A percentile compares a stretch with the other conserved stretches of the same genome.
phyloP scores from a whole-genome alignment of 2,329 filamentous ascomycete species.

The Talaromyces sp. region DNA sequence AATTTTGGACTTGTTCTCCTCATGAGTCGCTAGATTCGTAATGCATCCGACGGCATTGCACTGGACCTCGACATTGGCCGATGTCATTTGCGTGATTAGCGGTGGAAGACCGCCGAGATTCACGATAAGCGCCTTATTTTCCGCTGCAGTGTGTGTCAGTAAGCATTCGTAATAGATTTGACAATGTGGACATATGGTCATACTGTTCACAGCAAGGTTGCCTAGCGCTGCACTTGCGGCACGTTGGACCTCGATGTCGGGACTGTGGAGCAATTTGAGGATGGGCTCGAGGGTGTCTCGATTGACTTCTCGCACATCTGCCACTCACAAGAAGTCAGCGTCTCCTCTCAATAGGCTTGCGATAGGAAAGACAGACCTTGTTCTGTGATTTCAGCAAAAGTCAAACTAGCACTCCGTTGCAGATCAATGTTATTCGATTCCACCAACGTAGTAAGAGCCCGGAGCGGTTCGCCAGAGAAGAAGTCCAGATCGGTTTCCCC shows the following conservation, averaged over 20 bases:
- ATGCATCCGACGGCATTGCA: conserved; percentile 99
- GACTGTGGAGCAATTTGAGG: conserved; percentile 87
- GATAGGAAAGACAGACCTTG: conserved; percentile 60
- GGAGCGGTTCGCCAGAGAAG: conserved; percentile 91
- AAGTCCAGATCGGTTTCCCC: conserved; percentile 99
- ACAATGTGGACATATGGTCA: conserved; percentile 30
- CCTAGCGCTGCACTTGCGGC: conserved; percentile 93
- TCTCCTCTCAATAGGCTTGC: background rate
- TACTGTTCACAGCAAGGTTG: conserved; percentile 96
- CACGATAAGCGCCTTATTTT: conserved; percentile 97
- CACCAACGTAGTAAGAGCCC: conserved; percentile 89
- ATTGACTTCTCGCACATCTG: conserved; percentile 95
- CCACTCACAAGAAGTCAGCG: conserved; percentile 5
- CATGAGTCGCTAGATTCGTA: conserved; percentile 94
- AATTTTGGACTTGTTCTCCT: conserved; percentile 99
- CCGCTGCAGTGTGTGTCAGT: conserved; percentile 63
- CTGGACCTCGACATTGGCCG: conserved; percentile 94
- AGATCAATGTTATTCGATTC: conserved; percentile 99
- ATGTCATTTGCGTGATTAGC: conserved; percentile 97
- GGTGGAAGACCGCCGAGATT: conserved; percentile 84
- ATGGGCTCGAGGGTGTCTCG: conserved; percentile 94
- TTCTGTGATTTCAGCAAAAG: conserved; percentile 98
- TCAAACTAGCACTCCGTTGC: conserved; percentile 93
- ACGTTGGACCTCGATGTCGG: conserved; percentile 94
- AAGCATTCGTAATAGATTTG: conserved; percentile 3